Conservation (phyloP, 768 basidiomycete species). For the Nevesoporus exiguus region DNA sequence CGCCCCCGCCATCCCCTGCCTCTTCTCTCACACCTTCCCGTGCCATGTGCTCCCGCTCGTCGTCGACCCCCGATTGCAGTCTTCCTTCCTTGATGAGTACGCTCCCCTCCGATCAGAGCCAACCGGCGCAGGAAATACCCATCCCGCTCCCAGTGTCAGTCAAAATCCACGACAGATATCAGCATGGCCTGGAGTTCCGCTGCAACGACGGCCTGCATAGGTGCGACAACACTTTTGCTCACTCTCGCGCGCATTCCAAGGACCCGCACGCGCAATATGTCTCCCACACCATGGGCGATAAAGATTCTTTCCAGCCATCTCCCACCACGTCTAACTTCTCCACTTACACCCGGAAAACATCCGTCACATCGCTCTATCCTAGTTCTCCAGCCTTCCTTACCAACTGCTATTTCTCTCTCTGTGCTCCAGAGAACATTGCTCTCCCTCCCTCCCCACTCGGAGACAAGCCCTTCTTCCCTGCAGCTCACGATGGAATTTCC, state of each 20-base stretch:
- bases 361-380: slow-evolving; percentile 16
- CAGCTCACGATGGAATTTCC: background rate
- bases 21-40: slow-evolving; percentile 26
- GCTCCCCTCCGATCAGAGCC: slow-evolving; percentile 32
- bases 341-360: slow-evolving; percentile 22
- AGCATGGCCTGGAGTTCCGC: slow-evolving; percentile 22
- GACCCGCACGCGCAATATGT: slow-evolving; percentile 11
- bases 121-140: slow-evolving; percentile 21
- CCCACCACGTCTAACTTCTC: slow-evolving; percentile 29
- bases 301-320: slow-evolving; percentile 25
- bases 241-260: slow-evolving; percentile 1
- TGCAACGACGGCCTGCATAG: slow-evolving; percentile 9
- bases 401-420: slow-evolving; percentile 5
- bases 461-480: background rate
- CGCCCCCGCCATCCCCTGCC: slow-evolving; percentile 24
- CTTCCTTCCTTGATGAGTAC: slow-evolving; percentile 33
- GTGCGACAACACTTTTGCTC: background rate
- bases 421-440: slow-evolving; percentile 22
- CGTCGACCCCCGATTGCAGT: slow-evolving; percentile 25
- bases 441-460: slow-evolving; percentile 24
- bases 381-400: slow-evolving; percentile 24
- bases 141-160: slow-evolving; percentile 28
- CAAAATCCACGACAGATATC: slow-evolving; percentile 28
- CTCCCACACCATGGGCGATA: slow-evolving; percentile 17
- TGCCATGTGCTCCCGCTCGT: slow-evolving; percentile 27